Evolutionary conservation across 2,329 filamentous ascomycete genomes (phyloP), one percentile per base, ranked within the genome.

Genomic region (Fusarium humuli): DNA sequence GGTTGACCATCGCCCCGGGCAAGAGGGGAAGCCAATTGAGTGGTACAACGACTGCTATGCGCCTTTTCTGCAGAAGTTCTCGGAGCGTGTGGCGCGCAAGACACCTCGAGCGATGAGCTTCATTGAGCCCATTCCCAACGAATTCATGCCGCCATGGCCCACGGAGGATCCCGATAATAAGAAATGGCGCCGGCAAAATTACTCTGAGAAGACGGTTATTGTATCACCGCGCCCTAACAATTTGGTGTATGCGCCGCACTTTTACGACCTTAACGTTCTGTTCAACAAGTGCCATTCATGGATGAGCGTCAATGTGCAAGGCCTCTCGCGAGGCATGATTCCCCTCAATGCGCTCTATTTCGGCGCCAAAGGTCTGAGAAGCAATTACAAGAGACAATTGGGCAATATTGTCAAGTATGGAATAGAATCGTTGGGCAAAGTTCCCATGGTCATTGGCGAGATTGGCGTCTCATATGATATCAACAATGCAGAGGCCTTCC

Each of bases 31-130:
- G 11, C 72, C 66, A 10, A 77, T 82, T 16, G 81, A 83, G 57
- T 83, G 81, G 77, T 82, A 83, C 67, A 76, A 77, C 29, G 81
- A 83, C 67, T 83, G 77, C 57, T 83, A 83, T 59, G 80, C 77
- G 7, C 81, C 81, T 0, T 83, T 83, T 37, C 66, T 83, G 8
- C 69, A 77, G 5, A 77, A 75, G 18, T 82, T 82, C 54, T 74
- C 77, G 0, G 72, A 77, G 10, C 78, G 79, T 2, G 74, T 81
- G 46, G 73, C 75, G 9, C 77, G 78, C 12, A 77, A 76, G 13
- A 69, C 68, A 6, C 27, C 74, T 10, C 67, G 68, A 0, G 73
- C 76, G 32, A 75, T 81, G 65, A 78, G 79, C 22, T 82, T 83
- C 47, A 71, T 83, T 9, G 81, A 82, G 44, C 81, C 81, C 6